Base-by-base conservation (phyloP, 305 asterid species). In the Fraxinus sp. region DNA sequence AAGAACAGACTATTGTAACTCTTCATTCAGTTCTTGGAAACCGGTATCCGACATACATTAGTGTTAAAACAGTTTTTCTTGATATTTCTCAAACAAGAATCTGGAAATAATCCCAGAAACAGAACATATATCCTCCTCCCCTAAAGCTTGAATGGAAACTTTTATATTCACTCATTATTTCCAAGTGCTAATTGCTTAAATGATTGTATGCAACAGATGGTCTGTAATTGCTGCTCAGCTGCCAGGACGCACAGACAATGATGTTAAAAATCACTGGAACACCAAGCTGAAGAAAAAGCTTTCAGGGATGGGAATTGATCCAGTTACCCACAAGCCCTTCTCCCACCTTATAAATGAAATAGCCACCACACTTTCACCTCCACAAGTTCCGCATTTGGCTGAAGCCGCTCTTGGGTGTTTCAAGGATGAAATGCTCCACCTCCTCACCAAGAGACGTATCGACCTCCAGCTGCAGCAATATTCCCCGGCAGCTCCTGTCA, bases 391-490 rank as follows among this genome's bases (percentile, higher is more conserved):
- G 8, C 94, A 90, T 79, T 80, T 97, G 81, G 99, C 99, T 0
- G 99, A 97, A 81, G 98, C 99, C 1, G 97, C 98, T 32, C 90
- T 97, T 0, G 98, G 99, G 18, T 97, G 98, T 88, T 93, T 97
- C 93, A 97, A 97, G 85, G 98, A 97, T 78, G 99, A 97, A 87
- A 95, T 95, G 99, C 97, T 97, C 13, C 99, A 97, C 84, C 94
- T 95, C 84, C 94, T 95, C 72, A 95, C 98, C 59, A 97, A 93
- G 91, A 87, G 92, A 49, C 93, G 97, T 4, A 89, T 92, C 71
- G 95, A 94, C 85, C 86, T 92, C 85, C 98, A 96, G 83, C 87
- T 89, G 83, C 97, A 90, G 78, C 97, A 89, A 16, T 83, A 80
- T 32, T 79, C 81, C 16, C 22, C 46, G 10, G 22, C 85, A 24